Conservation (phyloP, 805 yeast species). For the Candida incommunis region DNA sequence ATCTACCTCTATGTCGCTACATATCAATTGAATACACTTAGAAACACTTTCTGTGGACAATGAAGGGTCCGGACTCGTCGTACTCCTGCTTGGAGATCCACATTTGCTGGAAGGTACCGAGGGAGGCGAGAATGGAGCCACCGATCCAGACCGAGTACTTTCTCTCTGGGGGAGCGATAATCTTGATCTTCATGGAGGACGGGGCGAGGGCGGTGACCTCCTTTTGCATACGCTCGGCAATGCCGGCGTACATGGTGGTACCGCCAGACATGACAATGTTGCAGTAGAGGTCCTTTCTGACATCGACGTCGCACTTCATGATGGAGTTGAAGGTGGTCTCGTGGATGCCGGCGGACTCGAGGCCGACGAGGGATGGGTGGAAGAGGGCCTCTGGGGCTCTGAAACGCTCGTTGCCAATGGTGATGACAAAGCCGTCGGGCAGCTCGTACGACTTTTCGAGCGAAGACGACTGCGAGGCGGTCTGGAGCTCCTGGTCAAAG, state of each 20-base stretch:
- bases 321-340: conserved; percentile 92
- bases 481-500: conserved; percentile 98
- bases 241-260: conserved; percentile 99
- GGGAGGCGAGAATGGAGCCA: conserved; percentile 97
- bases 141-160: conserved; percentile 99
- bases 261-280: conserved; percentile 99
- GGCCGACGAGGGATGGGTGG: conserved; percentile 86
- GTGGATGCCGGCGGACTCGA: conserved; percentile 98
- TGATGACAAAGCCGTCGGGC: conserved; percentile 99
- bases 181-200: conserved; percentile 98
- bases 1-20: conserved; percentile 4
- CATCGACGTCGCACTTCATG: conserved; percentile 98
- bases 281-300: conserved; percentile 96
- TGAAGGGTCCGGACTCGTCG: conserved; percentile 99
- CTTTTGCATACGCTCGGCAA: conserved; percentile 99
- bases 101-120: conserved; percentile 99
- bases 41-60: conserved; percentile 93
- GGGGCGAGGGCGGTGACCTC: conserved; percentile 99
- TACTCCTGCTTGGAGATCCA: conserved; percentile 99
- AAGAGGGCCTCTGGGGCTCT: conserved; percentile 99
- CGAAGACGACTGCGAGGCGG: conserved; percentile 95
- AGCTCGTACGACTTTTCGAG: conserved; percentile 98
- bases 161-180: conserved; percentile 98
- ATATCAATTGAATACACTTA: conserved; percentile 24
- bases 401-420: conserved; percentile 99